These are phyloP conservation scores for Fusarium sp. DNA, from an alignment of 2,329 filamentous ascomycete species.

Conservation along the genomic window DNA sequence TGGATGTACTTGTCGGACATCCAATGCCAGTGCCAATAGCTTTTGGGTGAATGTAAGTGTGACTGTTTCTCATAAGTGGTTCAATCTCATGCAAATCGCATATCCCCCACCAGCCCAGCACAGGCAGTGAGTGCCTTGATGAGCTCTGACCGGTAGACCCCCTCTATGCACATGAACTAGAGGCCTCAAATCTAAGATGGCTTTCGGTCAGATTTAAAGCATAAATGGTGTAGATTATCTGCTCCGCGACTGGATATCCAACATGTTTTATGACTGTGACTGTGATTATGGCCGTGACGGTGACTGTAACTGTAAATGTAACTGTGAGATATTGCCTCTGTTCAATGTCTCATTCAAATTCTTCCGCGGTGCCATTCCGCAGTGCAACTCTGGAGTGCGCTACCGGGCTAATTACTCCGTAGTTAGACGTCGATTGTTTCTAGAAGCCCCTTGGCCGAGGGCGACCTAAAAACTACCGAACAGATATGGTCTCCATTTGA, in stretches of 20 bases:
- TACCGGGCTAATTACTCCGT: background rate
- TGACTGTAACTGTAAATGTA: background rate
- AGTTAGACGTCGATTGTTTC: conserved; percentile 2
- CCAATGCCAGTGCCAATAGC: background rate
- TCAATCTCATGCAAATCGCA: background rate
- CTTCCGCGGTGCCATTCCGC: background rate
- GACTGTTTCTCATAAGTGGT: background rate
- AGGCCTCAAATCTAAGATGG: conserved; percentile 18
- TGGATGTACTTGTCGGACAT: background rate
- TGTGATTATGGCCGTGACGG: too few relatives aligned
- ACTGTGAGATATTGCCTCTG: background rate
- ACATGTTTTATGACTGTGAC: background rate
- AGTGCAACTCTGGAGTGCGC: background rate
- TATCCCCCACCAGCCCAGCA: background rate
- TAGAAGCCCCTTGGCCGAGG: conserved; percentile 8
- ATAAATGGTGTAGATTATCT: background rate
- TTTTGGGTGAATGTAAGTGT: background rate
- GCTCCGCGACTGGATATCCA: background rate
- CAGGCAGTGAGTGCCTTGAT: background rate
- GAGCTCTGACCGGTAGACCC: background rate
- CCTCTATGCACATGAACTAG: background rate
- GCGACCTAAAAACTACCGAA: conserved; percentile 1
- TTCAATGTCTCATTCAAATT: background rate
- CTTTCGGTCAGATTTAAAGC: conserved; percentile 15
- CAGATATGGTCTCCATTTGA: background rate